Conservation (phyloP, 177 flowering plant species). For the Vitis hybrid region DNA sequence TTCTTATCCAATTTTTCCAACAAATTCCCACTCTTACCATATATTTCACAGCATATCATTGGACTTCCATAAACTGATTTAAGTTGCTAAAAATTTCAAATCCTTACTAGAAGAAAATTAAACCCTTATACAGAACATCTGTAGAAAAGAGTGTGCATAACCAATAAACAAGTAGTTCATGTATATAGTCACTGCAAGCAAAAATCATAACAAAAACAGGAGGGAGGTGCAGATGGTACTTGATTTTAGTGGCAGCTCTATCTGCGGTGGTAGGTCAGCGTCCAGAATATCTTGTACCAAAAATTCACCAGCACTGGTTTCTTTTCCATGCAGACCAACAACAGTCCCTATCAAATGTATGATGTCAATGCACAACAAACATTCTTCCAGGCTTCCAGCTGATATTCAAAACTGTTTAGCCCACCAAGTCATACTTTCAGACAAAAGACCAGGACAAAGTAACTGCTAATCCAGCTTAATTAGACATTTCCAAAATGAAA, state of each 20-base stretch:
- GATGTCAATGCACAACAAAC: constrained; percentile 7
- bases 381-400: background rate
- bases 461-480: background rate
- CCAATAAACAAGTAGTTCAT: constrained; percentile 1
- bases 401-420: background rate
- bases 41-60: background rate
- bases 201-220: background rate
- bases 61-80: background rate
- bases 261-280: constrained; percentile 86
- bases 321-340: constrained; percentile 88
- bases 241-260: constrained; percentile 48
- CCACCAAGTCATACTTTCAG: background rate
- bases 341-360: constrained; percentile 57
- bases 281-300: constrained; percentile 79
- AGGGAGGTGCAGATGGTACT: constrained; percentile 31
- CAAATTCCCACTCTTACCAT: background rate
- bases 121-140: background rate
- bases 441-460: background rate
- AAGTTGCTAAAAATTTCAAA: background rate
- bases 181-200: background rate
- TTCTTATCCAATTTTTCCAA: too few species aligned
- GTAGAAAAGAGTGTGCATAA: background rate
- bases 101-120: background rate
- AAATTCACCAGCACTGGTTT: constrained; percentile 76
- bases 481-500: background rate